These are phyloP conservation scores for Boletus rex-veris DNA, from an alignment of 768 basidiomycete genomes.

Conservation along the genomic window DNA sequence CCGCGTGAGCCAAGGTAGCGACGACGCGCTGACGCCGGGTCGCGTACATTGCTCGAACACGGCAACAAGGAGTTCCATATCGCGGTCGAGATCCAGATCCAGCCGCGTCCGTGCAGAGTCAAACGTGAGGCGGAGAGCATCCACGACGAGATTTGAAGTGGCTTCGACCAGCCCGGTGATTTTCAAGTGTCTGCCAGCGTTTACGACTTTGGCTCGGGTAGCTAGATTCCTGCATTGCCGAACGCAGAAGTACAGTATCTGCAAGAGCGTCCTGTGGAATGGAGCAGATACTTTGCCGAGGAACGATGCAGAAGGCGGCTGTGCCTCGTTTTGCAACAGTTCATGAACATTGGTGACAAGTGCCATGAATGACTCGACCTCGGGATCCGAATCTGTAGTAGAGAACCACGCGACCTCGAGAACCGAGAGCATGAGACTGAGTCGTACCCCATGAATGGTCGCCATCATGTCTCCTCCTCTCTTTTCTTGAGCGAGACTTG, in stretches of 20 bases:
- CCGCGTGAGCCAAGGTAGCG: slow-evolving; percentile 71
- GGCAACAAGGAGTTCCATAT: slow-evolving; percentile 77
- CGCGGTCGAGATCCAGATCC: slow-evolving; percentile 67
- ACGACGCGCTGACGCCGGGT: slow-evolving; percentile 62
- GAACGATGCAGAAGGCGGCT: slow-evolving; percentile 71
- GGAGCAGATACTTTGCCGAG: slow-evolving; percentile 58
- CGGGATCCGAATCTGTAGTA: slow-evolving; percentile 48
- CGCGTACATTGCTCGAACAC: slow-evolving; percentile 82
- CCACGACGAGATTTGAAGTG: slow-evolving; percentile 61
- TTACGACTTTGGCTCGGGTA: slow-evolving; percentile 46
- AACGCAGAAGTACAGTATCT: slow-evolving; percentile 75
- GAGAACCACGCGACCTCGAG: slow-evolving; percentile 82
- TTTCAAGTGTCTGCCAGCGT: slow-evolving; percentile 58
- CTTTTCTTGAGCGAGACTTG: slow-evolving; percentile 60
- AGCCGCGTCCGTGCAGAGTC: slow-evolving; percentile 54
- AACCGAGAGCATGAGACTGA: slow-evolving; percentile 70
- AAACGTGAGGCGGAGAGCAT: slow-evolving; percentile 63
- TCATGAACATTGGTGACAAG: slow-evolving; percentile 58
- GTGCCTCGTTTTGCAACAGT: slow-evolving; percentile 70
- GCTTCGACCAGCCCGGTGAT: slow-evolving; percentile 61
- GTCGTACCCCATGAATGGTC: slow-evolving; percentile 69
- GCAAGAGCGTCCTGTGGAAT: slow-evolving; percentile 79
- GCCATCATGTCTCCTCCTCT: slow-evolving; percentile 84
- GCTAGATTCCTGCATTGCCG: slow-evolving; percentile 56
- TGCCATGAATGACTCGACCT: slow-evolving; percentile 57